Percentiles rank a stretch among this genome's conserved stretches.
Evolutionary conservation across 257 asterid genomes (phyloP).

Genomic region (Phtheirospermum japonicum): DNA sequence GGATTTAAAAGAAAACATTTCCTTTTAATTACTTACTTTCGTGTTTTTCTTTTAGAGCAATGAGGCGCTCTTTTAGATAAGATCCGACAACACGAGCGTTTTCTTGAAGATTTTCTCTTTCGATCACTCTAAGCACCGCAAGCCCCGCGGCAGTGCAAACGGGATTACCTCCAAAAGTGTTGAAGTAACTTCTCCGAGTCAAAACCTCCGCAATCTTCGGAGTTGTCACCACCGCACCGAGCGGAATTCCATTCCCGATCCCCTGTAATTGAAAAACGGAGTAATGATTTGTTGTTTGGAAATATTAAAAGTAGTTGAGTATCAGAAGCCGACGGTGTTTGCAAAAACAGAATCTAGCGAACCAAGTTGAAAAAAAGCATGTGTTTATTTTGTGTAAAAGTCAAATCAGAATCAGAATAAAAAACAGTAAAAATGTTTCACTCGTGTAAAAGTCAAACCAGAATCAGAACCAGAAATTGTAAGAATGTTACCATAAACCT

Average conservation of each 20-base stretch:
- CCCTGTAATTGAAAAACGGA: constrained; percentile 38
- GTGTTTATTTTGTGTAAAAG: too few species aligned
- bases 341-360: too few species aligned
- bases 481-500: too few species aligned
- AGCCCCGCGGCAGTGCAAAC: constrained; percentile 72
- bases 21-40: constrained; percentile 34
- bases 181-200: constrained; percentile 67
- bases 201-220: constrained; percentile 61
- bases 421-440: too few species aligned
- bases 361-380: too few species aligned
- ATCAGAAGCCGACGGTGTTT: too few species aligned
- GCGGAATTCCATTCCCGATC: constrained; percentile 71
- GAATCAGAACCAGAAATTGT: too few species aligned
- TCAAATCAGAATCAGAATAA: too few species aligned
- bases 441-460: too few species aligned
- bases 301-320: too few species aligned
- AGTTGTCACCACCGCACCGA: constrained; percentile 76
- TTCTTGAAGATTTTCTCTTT: constrained; percentile 64
- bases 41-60: constrained; percentile 58
- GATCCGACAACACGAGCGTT: constrained; percentile 71
- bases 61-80: constrained; percentile 58
- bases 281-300: neutral
- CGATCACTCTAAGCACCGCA: constrained; percentile 65
- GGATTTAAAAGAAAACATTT: neutral
- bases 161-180: constrained; percentile 81